Conservation (phyloP, 192 early-diverging fungal species). For the Backusella liffmaniae region DNA sequence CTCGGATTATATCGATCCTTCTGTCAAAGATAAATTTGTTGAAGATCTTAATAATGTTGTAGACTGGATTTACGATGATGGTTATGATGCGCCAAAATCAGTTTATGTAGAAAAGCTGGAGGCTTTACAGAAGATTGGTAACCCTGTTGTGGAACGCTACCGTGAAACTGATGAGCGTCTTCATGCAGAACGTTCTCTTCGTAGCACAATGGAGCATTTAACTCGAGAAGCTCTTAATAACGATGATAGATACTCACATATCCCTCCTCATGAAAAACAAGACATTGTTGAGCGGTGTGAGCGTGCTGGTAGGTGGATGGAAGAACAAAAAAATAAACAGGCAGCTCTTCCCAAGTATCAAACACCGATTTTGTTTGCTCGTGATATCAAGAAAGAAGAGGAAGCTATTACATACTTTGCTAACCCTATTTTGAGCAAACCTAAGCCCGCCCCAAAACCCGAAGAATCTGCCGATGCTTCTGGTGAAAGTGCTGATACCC, state of each 20-base stretch:
- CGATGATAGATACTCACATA: slow-evolving; percentile 86
- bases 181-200: slow-evolving; percentile 73
- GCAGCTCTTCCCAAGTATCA: slow-evolving; percentile 71
- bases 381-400: slow-evolving; percentile 73
- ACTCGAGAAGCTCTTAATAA: slow-evolving; percentile 65
- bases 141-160: slow-evolving; percentile 77
- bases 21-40: slow-evolving; percentile 67
- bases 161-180: slow-evolving; percentile 86
- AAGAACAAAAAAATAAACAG: slow-evolving; percentile 73
- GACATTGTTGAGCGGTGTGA: slow-evolving; percentile 71
- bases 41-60: slow-evolving; percentile 70
- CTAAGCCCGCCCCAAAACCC: slow-evolving; percentile 78
- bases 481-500: slow-evolving; percentile 23
- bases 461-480: slow-evolving; percentile 39
- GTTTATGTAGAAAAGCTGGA: slow-evolving; percentile 82
- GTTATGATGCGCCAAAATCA: slow-evolving; percentile 87
- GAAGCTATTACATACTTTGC: slow-evolving; percentile 69
- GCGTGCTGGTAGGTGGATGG: slow-evolving; percentile 82
- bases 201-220: slow-evolving; percentile 71
- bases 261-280: slow-evolving; percentile 81
- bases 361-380: slow-evolving; percentile 62
- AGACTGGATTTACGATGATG: slow-evolving; percentile 98
- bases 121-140: slow-evolving; percentile 74
- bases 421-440: slow-evolving; percentile 79
- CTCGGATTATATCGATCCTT: slow-evolving; percentile 70